Percentiles rank a stretch among this genome's conserved stretches.
phyloP scores from a whole-genome alignment of 1,284 basidiomycete species.

The Sporisorium scitamineum region DNA sequence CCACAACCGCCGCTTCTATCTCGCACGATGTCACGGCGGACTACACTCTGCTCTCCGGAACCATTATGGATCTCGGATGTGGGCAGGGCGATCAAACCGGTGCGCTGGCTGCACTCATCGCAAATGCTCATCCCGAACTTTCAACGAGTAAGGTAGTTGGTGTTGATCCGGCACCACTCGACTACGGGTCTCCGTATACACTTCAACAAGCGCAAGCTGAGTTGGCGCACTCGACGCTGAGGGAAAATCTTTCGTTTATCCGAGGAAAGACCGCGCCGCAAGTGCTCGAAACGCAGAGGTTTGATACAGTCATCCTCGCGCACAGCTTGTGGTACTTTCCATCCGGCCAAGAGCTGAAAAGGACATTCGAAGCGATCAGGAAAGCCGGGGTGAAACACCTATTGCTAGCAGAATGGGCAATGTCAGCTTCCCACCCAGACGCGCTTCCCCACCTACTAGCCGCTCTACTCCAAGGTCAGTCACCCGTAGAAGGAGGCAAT shows the following conservation, averaged over 20 bases:
- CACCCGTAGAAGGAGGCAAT: conserved; percentile 15
- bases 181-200: conserved; percentile 29
- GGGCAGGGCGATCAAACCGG: conserved; percentile 34
- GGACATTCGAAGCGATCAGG: conserved; percentile 14
- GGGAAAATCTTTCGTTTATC: conserved; percentile 12
- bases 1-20: neutral
- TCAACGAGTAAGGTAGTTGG: conserved; percentile 8
- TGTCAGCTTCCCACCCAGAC: conserved; percentile 24
- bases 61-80: conserved; percentile 30
- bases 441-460: conserved; percentile 29
- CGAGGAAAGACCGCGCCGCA: conserved; percentile 23
- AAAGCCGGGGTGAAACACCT: conserved; percentile 29
- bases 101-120: conserved; percentile 11
- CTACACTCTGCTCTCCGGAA: conserved; percentile 9
- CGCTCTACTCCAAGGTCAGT: conserved; percentile 29
- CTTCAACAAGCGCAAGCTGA: conserved; percentile 28
- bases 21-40: neutral
- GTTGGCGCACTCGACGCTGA: neutral
- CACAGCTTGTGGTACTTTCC: conserved; percentile 38
- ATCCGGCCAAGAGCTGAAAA: conserved; percentile 6
- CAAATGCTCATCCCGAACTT: neutral
- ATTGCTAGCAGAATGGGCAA: conserved; percentile 31
- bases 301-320: conserved; percentile 21
- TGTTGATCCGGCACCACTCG: conserved; percentile 18
- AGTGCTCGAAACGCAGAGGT: neutral